Evolutionary conservation across 2,329 filamentous ascomycete species (phyloP).

Genomic region (Beauveria sp.): DNA sequence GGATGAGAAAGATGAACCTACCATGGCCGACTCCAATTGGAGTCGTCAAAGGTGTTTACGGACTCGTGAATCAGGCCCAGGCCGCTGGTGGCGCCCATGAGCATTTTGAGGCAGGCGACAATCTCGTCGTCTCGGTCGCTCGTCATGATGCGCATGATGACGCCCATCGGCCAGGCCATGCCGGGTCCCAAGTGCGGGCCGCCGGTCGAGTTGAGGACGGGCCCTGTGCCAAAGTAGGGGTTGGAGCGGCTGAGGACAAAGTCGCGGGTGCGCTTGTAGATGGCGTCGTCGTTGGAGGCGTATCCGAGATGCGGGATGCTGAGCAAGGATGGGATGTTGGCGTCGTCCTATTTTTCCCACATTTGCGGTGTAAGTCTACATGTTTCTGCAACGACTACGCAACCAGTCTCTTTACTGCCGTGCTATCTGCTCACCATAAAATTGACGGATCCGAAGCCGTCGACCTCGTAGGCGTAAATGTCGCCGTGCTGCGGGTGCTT

Average conservation of each 20-base stretch:
- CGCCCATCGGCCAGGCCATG: conserved; percentile 82
- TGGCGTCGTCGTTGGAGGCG: conserved; percentile 45
- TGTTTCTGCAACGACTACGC: no score
- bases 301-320: conserved; percentile 54
- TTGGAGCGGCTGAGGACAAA: conserved; percentile 67
- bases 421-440: conserved; percentile 38
- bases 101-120: conserved; percentile 47
- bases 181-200: conserved; percentile 51
- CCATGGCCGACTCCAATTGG: conserved; percentile 29
- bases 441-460: conserved; percentile 55
- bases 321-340: conserved; percentile 56
- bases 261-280: conserved; percentile 67
- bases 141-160: conserved; percentile 73
- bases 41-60: conserved; percentile 26
- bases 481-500: conserved; percentile 51
- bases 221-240: conserved; percentile 59
- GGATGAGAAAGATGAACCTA: conserved; percentile 20
- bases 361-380: background rate
- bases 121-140: conserved; percentile 71
- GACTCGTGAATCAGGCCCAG: conserved; percentile 72
- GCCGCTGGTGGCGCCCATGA: conserved; percentile 62
- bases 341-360: conserved; percentile 39
- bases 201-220: conserved; percentile 43
- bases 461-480: conserved; percentile 63
- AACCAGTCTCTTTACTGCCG: no score